Base-by-base conservation (phyloP, 148 eudicot species). In the Nepenthes gracilis region DNA sequence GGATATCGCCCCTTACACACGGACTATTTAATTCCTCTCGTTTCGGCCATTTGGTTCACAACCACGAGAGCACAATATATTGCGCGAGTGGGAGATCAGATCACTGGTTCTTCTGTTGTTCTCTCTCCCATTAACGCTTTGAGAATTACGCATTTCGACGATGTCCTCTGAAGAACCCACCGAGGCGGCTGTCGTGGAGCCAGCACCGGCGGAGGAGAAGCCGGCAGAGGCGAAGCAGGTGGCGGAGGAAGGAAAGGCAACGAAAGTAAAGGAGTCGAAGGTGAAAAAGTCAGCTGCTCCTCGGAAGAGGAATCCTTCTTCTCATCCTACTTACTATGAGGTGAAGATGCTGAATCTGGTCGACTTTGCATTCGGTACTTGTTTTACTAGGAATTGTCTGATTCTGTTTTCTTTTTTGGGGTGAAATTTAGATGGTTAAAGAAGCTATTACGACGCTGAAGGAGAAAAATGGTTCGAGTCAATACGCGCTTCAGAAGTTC, bases 391-490 rank as follows among this genome's bases (percentile, higher is more conserved):
- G 6, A 14, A 38, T 58, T 35, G 45, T 34, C 47, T 49, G 61
- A 36, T 36, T 38, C 4, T 1, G 4, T 4, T 7, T 36, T 36
- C 14, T 36, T 57, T 32, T 4, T 58, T 58, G 32, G 47, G 8
- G n/a, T 54, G 43, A 14, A 57, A 33, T 55, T 53, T 47, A 82
- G 87, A 82, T 82, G 87, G 65, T 79, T 2, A 66, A 11, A 4
- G 81, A 79, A 6, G 87, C 87, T 15, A 74, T 82, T 13, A 65
- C 72, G 57, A 71, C 85, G 1, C 69, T 83, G 75, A 86, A 86
- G 70, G 93, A 86, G 68, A 72, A 60, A 32, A 83, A 36, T 14
- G 93, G 93, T 6, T 86, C 93, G 32, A 86, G 88, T 49, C 88
- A 80, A 47, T 61, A 76, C 33, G 93, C 93, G 48, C 76, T 86